Base-by-base conservation (phyloP, 352 stramenopile species). In the Globisporangium parvum region DNA sequence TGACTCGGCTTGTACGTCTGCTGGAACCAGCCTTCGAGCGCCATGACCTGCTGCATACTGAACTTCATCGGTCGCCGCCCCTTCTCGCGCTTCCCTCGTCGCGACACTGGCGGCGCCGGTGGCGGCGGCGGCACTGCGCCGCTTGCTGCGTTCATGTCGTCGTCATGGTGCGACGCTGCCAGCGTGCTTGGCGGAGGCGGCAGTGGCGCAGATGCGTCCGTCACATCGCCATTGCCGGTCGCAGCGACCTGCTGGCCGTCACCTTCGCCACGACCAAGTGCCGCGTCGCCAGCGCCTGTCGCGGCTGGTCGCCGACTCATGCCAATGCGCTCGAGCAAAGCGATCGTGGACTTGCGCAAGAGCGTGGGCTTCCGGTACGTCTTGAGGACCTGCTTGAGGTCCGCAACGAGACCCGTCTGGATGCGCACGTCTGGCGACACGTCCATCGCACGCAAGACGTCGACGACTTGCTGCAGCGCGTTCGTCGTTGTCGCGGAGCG, bases 1-100 rank as follows among this genome's bases (percentile, higher is more conserved):
- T 89, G 77, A 10, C 71, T 85, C 10, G 83, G 83, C 52, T 93
- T 93, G 73, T 91, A 93, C 53, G 88, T 93, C 53, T 89, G 77
- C 59, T 93, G 83, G 60, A 93, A 93, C 83, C 83, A 93, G 20
- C 60, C 70, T 55, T 93, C 83, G 9, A 93, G 66, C 4, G 82
- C 80, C 58, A 73, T 86, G 45, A 93, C 64, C 55, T 93, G 83
- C 26, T 85, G 69, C 78, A 93, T 91, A 0, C 78, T 88, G 44
- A 93, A 93, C 53, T 93, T 93, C 83, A 93, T 93, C 5, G 80
- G 83, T 0, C 83, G 80, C 50, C 75, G 78, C 2, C 72, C 72
- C 45, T 88, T 90, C 56, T 82, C 68, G 11, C 60, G 68, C 55
- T 85, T 85, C 6, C 63, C 67, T 45, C 75, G 70, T 20, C 66